Evolutionary conservation across 1,139 yeast species (phyloP).

Genomic region (Williopsis jadinii): DNA sequence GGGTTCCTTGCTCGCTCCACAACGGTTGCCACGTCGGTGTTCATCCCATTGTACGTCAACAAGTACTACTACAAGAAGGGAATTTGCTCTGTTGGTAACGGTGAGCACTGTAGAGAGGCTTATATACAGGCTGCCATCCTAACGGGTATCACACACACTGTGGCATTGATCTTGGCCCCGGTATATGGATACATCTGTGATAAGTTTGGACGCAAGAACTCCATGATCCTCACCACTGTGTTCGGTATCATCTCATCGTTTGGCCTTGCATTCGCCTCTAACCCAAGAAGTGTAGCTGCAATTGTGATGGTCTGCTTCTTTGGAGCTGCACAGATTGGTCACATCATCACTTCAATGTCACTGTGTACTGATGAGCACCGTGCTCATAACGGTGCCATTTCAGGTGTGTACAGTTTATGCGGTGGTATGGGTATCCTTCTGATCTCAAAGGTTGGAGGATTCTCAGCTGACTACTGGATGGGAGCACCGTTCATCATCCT

Average conservation of each 20-base stretch:
- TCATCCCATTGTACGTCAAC: slow-evolving; percentile 58
- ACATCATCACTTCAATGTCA: slow-evolving; percentile 45
- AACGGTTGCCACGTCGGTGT: slow-evolving; percentile 52
- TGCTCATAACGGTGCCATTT: slow-evolving; percentile 50
- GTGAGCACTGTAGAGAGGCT: slow-evolving; percentile 50
- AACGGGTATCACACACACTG: slow-evolving; percentile 58
- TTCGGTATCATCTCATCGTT: slow-evolving; percentile 32
- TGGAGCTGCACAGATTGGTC: slow-evolving; percentile 53
- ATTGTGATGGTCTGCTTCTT: slow-evolving; percentile 32
- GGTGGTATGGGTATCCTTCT: slow-evolving; percentile 68
- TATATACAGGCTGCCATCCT: slow-evolving; percentile 60
- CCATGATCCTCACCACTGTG: slow-evolving; percentile 29
- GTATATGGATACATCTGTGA: slow-evolving; percentile 55
- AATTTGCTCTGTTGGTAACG: slow-evolving; percentile 32
- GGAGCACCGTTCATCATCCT: slow-evolving; percentile 55
- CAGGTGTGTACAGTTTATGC: slow-evolving; percentile 59
- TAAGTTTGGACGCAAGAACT: slow-evolving; percentile 35
- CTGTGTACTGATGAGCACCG: slow-evolving; percentile 36
- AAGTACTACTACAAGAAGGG: slow-evolving; percentile 46
- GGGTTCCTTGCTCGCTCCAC: slow-evolving; percentile 61
- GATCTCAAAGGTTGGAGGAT: slow-evolving; percentile 55
- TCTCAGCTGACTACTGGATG: slow-evolving; percentile 49
- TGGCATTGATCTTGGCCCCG: slow-evolving; percentile 54
- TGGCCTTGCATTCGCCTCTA: slow-evolving; percentile 26
- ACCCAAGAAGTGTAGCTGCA: slow-evolving; percentile 29